Base-by-base conservation (phyloP, 371 early-diverging fungal species). In the Mucor piriformis region DNA sequence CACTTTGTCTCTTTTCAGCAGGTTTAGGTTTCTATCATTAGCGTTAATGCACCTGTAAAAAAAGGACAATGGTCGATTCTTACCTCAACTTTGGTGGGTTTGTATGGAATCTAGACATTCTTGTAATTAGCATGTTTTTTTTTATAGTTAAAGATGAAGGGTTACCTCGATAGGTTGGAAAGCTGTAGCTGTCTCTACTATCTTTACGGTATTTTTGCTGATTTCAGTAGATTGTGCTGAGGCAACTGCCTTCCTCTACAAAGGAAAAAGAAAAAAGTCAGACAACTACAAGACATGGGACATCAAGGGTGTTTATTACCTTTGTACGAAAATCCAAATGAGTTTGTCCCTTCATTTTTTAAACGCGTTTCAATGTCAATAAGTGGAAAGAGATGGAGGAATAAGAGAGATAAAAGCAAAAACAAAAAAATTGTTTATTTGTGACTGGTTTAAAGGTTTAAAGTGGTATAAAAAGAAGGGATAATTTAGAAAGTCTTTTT, bases 401-500 rank as follows among this genome's bases (percentile, higher is more conserved):
- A 38, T 2, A 13, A 15, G 5, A 38, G n/a, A 38, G n/a, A 15
- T 5, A 38, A 42, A 42, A 18, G 6, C 37, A 10, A 37, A 52
- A 52, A 38, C 21, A 42, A 25, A 35, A 54, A 54, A 54, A 24
- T 42, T 16, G 18, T 25, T 52, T 8, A 33, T 33, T 21, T 35
- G 52, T 8, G 21, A 29, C 8, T 47, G 18, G 47, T 23, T 47
- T 29, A 29, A 29, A 29, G 8, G 29, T 29, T 29, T 29, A 37
- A n/a, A 37, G n/a, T 37, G 12, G 6, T 53, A 54, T 46, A 61
- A 66, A 50, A 54, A 43, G 29, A 65, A 37, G n/a, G 5, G 32
- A 6, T 40, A 34, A 24, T 65, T 70, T 85, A 90, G 59, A 88
- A 89, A 23, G 83, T 73, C 83, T 90, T 91, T 73, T 86, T 90